phyloP scores from a whole-genome alignment of 495 filamentous ascomycete species.

The Xanthoparmelia taractica region DNA sequence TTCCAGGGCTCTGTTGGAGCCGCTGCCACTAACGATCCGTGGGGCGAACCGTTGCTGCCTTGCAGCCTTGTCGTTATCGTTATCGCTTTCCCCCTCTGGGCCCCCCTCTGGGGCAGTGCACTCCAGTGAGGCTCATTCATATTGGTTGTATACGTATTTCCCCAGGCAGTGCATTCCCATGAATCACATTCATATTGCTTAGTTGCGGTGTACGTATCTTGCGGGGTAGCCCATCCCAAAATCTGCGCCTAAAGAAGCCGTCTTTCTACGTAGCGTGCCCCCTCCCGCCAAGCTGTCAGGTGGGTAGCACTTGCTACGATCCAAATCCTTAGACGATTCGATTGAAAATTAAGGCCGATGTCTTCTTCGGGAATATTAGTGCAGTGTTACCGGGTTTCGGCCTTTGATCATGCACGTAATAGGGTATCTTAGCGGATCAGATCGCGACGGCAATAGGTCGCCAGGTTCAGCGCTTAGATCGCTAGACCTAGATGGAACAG shows the following conservation, averaged over 20 bases:
- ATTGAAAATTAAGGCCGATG: background rate
- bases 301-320: background rate
- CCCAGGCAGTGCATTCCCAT: no score
- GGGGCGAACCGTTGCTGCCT: background rate
- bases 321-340: no score
- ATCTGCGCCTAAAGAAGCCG: background rate
- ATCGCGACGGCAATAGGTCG: background rate
- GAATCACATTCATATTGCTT: no score
- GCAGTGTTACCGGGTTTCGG: background rate
- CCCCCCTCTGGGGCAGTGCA: background rate
- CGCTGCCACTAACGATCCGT: background rate
- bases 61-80: conserved; percentile 9
- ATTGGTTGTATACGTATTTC: no score
- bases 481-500: background rate
- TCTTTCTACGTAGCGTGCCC: background rate
- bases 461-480: background rate
- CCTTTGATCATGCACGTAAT: background rate
- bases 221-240: background rate
- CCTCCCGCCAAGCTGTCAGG: background rate
- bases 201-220: background rate
- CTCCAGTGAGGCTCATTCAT: no score
- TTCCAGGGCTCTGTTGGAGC: background rate
- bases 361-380: background rate
- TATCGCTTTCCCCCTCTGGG: background rate
- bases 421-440: background rate